Evolutionary conservation across 2,329 filamentous ascomycete genomes (phyloP).

Genomic region (Grosmannia serpens): DNA sequence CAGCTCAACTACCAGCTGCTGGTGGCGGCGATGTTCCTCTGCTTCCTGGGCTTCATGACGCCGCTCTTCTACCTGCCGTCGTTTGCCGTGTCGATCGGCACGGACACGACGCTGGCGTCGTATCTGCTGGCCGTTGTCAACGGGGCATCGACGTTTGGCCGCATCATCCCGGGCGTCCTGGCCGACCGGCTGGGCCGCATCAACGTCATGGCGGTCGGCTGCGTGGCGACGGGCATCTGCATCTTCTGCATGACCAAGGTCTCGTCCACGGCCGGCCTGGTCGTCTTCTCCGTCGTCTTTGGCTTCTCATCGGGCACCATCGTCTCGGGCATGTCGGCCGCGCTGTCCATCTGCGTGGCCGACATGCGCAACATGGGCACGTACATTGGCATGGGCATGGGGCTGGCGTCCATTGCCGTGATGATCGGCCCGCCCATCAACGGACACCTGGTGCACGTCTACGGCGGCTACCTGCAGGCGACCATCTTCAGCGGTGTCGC

Average conservation of each 20-base stretch:
- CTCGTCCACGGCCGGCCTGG: constrained; percentile 9
- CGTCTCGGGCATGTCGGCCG: constrained; percentile 24
- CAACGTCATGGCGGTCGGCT: constrained; percentile 22
- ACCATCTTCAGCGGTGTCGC: constrained; percentile 26
- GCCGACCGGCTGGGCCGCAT: constrained; percentile 40
- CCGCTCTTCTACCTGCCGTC: constrained; percentile 43
- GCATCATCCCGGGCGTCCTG: constrained; percentile 38
- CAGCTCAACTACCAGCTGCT: constrained; percentile 39
- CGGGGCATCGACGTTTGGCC: constrained; percentile 40
- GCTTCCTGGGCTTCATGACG: constrained; percentile 32
- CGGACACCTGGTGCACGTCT: constrained; percentile 28
- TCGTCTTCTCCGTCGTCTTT: constrained; percentile 13
- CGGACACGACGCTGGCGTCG: constrained; percentile 39
- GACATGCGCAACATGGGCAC: constrained; percentile 40
- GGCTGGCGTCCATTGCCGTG: constrained; percentile 24
- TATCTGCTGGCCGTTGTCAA: constrained; percentile 55
- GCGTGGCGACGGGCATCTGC: constrained; percentile 13
- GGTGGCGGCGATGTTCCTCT: constrained; percentile 13
- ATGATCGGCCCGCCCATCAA: constrained; percentile 34
- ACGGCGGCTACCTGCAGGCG: constrained; percentile 24
- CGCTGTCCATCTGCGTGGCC: constrained; percentile 23
- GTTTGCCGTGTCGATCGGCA: constrained; percentile 34
- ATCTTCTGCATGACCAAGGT: constrained; percentile 18
- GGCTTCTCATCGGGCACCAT: constrained; percentile 18
- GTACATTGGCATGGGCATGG: constrained; percentile 31